Percentiles rank a stretch among this genome's conserved stretches.
phyloP scores from a whole-genome alignment of 352 stramenopile genomes.

The Globisporangium parvum region DNA sequence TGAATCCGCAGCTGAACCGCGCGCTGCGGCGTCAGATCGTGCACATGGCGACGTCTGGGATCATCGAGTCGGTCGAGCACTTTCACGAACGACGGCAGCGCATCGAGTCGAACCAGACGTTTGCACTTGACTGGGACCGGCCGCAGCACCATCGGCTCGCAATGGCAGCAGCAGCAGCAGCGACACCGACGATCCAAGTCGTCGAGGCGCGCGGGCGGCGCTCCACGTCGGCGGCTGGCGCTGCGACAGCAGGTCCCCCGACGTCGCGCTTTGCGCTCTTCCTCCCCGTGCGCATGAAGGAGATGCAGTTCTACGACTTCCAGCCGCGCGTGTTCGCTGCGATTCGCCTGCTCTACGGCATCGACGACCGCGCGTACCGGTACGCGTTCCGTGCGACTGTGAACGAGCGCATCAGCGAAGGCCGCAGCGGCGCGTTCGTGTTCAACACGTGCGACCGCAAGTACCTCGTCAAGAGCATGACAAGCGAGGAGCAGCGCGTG shows the following conservation, averaged over 20 bases:
- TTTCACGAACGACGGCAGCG: conserved; percentile 62
- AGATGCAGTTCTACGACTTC: conserved; percentile 88
- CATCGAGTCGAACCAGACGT: conserved; percentile 76
- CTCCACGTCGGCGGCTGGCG: too few relatives aligned
- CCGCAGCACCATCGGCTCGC: conserved; percentile 24
- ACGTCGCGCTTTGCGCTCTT: conserved; percentile 45
- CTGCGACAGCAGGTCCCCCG: conserved; percentile 19
- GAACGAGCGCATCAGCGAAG: conserved; percentile 88
- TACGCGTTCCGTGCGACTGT: conserved; percentile 74
- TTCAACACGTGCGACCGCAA: conserved; percentile 88
- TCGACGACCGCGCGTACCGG: conserved; percentile 78
- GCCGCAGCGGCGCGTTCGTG: conserved; percentile 83
- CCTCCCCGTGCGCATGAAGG: conserved; percentile 58
- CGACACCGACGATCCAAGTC: conserved; percentile 56
- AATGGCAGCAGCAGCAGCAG: conserved; percentile 29
- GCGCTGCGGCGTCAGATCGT: conserved; percentile 85
- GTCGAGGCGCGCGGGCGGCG: conserved; percentile 35
- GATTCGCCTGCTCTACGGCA: conserved; percentile 56
- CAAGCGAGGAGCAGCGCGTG: conserved; percentile 68
- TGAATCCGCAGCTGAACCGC: conserved; percentile 84
- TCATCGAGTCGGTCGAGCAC: conserved; percentile 82
- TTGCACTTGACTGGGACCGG: conserved; percentile 61
- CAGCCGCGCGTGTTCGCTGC: conserved; percentile 75
- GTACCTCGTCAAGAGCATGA: conserved; percentile 90
- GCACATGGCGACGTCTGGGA: conserved; percentile 84